Percentiles rank a stretch among this genome's conserved stretches.
These are phyloP conservation scores for Lasiodiplodia sp. DNA, from an alignment of 2,329 filamentous ascomycete species.

Conservation along the genomic window DNA sequence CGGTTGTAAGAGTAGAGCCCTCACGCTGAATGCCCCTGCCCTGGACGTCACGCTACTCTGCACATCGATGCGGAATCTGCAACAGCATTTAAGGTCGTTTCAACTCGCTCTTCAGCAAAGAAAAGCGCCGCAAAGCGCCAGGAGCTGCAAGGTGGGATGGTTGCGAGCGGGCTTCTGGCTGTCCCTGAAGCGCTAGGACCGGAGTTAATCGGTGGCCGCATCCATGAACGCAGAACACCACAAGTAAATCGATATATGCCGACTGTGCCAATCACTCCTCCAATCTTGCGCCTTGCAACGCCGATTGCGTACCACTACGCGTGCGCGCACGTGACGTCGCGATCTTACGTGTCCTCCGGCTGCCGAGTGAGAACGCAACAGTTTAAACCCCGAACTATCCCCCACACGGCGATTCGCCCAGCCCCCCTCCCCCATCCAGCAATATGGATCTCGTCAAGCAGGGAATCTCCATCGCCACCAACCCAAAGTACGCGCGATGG, in stretches of 20 bases:
- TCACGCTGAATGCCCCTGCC: too few species aligned
- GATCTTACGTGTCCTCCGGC: slow-evolving; percentile 15
- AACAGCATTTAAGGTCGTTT: too few species aligned
- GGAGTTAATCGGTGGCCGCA: background rate
- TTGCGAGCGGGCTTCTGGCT: too few species aligned
- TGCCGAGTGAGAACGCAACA: background rate
- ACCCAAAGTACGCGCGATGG: slow-evolving; percentile 66
- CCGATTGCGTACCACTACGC: background rate
- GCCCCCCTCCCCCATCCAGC: slow-evolving; percentile 15
- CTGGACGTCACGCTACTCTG: too few species aligned
- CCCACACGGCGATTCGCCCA: slow-evolving; percentile 2
- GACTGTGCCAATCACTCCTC: slow-evolving; percentile 1
- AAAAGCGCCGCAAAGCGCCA: too few species aligned
- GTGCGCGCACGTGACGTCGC: slow-evolving; percentile 15
- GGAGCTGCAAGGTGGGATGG: too few species aligned
- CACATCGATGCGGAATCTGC: too few species aligned
- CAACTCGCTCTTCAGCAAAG: too few species aligned
- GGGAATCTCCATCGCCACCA: slow-evolving; percentile 52
- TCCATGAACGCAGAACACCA: background rate
- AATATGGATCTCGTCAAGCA: slow-evolving; percentile 48
- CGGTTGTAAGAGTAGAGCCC: too few species aligned
- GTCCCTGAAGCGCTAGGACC: background rate
- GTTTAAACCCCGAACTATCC: background rate
- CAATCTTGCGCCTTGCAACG: background rate
- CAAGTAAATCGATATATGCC: slow-evolving; percentile 3